Evolutionary conservation across 306 rosid species (phyloP), one percentile per base, ranked within the genome.

Genomic region (Prunus campanulata): DNA sequence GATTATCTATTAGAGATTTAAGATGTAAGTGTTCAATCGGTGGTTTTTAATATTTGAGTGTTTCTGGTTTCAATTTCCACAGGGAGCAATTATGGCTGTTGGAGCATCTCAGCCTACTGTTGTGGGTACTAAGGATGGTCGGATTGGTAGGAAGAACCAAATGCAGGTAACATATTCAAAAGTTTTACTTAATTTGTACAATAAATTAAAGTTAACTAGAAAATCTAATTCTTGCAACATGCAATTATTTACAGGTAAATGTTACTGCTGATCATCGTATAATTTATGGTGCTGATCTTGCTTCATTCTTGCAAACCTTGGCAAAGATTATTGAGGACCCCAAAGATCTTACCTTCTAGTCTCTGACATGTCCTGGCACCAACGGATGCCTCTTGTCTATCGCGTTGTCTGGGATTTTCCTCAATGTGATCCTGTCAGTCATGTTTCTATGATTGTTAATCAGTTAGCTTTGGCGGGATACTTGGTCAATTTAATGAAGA

Each of bases 61-160:
- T 66, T 51, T 66, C 48, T 72, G 81, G 61, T 56, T 77, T 71
- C 74, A 22, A 75, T 71, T 76, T 64, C 14, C 76, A 72, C 78
- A 96, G 99, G 99, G 99, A 65, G 99, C 99, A 59, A 96, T 96
- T 64, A 96, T 96, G 99, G 99, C 98, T 66, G 97, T 96, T 44
- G 98, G 99, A 69, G 77, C 91, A 79, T 96, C 98, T 71, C 83
- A 89, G 81, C 96, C 97, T 32, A 74, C 87, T 14, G 90, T 82
- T 80, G 97, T 96, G 68, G 97, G 86, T 73, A 85, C 90, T 75
- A 96, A 89, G 88, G 98, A 96, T 82, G 96, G 99, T 61, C 91
- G 96, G 59, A 91, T 96, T 42, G 97, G 99, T 77, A 50, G 77
- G 90, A 89, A 96, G 85, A 96, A 82, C 86, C 96, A 92, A 87